phyloP scores from a whole-genome alignment of 129 eudicot species.

The Heracleum sosnowskyi region DNA sequence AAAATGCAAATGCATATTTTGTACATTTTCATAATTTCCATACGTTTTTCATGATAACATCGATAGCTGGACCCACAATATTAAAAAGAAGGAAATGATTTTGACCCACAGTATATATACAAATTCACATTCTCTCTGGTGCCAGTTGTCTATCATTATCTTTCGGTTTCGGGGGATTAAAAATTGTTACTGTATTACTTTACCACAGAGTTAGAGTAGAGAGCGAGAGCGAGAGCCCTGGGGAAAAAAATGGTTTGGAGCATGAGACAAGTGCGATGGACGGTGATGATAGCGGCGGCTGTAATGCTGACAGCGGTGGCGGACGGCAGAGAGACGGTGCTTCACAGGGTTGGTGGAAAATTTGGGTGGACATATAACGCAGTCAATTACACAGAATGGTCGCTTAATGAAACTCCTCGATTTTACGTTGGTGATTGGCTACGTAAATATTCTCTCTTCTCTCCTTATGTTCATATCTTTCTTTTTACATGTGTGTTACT shows the following conservation, averaged over 20 bases:
- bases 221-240: not conserved
- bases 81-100: too few relatives aligned
- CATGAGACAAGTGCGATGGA: not conserved
- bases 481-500: not conserved
- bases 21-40: too few relatives aligned
- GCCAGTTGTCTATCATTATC: too few relatives aligned
- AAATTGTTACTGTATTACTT: too few relatives aligned
- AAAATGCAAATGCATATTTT: too few relatives aligned
- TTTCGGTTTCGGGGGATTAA: too few relatives aligned
- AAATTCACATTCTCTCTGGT: too few relatives aligned
- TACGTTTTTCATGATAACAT: too few relatives aligned
- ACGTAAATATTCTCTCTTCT: not conserved
- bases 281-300: conserved; percentile 14
- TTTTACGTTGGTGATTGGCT: conserved; percentile 9
- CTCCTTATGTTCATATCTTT: not conserved
- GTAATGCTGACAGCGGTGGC: not conserved
- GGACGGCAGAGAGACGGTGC: conserved; percentile 7
- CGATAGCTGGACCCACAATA: not conserved
- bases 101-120: too few relatives aligned
- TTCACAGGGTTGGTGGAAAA: conserved; percentile 19
- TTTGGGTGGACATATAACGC: conserved; percentile 12
- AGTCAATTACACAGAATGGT: conserved; percentile 27
- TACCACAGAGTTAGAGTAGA: not conserved
- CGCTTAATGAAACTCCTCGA: not conserved
- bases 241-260: not conserved